These are phyloP conservation scores for Ampelocalamus luodianensis DNA, from an alignment of 176 grass and related monocot species.

Conservation along the genomic window DNA sequence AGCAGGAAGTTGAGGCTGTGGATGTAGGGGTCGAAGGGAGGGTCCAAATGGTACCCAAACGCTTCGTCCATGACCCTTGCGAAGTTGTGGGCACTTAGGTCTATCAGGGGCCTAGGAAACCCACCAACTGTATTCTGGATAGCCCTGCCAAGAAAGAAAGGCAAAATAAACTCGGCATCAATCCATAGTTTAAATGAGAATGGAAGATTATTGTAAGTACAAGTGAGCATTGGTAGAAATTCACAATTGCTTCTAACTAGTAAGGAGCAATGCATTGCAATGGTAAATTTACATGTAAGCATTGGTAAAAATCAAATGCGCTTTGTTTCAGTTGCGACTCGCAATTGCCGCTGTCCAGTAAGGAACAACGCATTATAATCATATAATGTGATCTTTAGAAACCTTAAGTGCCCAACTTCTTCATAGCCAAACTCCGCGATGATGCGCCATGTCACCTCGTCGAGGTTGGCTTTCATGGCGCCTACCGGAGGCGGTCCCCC, in stretches of 20 bases:
- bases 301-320: too few relatives aligned
- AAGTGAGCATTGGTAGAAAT: too few relatives aligned
- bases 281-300: neutral
- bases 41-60: slow-evolving; percentile 58
- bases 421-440: slow-evolving; percentile 69
- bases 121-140: slow-evolving; percentile 66
- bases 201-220: too few relatives aligned
- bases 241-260: neutral
- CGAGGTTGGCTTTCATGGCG: slow-evolving; percentile 63
- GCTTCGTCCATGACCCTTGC: slow-evolving; percentile 67
- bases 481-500: slow-evolving; percentile 74
- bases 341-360: neutral
- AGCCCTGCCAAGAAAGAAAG: slow-evolving; percentile 44
- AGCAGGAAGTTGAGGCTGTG: slow-evolving; percentile 68
- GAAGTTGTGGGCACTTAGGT: slow-evolving; percentile 65
- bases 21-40: slow-evolving; percentile 73
- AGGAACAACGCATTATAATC: neutral
- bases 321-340: neutral
- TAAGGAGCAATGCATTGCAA: neutral
- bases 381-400: neutral
- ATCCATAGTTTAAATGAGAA: neutral
- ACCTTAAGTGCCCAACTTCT: slow-evolving; percentile 85
- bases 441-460: slow-evolving; percentile 53
- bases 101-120: slow-evolving; percentile 62
- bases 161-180: neutral